Evolutionary conservation across 2,329 filamentous ascomycete genomes (phyloP).

Genomic region (Penicillium oxalicum): DNA sequence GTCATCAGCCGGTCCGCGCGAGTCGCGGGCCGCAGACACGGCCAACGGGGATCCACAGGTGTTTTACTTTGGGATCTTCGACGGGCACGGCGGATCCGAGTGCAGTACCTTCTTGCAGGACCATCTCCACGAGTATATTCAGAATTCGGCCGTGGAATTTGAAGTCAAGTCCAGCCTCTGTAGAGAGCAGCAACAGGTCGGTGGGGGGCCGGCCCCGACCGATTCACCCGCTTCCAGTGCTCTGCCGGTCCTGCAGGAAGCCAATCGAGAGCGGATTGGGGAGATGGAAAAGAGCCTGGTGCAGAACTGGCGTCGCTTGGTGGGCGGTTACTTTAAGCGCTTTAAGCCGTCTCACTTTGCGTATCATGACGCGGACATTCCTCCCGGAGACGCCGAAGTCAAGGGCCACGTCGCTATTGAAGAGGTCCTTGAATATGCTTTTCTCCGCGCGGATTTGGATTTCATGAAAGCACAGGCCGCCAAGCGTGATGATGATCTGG

Average conservation of each 20-base stretch:
- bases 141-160: constrained; percentile 71
- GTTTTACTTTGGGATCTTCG: constrained; percentile 96
- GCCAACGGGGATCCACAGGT: constrained; percentile 86
- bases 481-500: constrained; percentile 67
- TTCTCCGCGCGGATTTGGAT: constrained; percentile 87
- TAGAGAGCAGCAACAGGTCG: constrained; percentile 23
- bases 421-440: constrained; percentile 76
- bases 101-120: constrained; percentile 84
- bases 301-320: constrained; percentile 69
- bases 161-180: constrained; percentile 70
- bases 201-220: constrained; percentile 10
- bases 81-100: constrained; percentile 86
- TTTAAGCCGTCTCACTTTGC: constrained; percentile 79
- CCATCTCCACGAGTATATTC: constrained; percentile 80
- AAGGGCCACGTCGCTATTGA: constrained; percentile 38
- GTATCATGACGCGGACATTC: constrained; percentile 29
- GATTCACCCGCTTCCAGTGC: constrained; percentile 16
- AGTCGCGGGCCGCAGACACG: constrained; percentile 64
- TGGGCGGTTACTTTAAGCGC: constrained; percentile 90
- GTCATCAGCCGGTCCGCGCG: constrained; percentile 36
- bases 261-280: constrained; percentile 56
- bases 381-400: constrained; percentile 21
- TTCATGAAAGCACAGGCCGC: constrained; percentile 85
- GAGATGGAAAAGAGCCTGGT: constrained; percentile 67
- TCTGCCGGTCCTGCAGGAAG: constrained; percentile 48